Base-by-base conservation (phyloP, 2,329 filamentous ascomycete species). In the Aspergillus sojae region DNA sequence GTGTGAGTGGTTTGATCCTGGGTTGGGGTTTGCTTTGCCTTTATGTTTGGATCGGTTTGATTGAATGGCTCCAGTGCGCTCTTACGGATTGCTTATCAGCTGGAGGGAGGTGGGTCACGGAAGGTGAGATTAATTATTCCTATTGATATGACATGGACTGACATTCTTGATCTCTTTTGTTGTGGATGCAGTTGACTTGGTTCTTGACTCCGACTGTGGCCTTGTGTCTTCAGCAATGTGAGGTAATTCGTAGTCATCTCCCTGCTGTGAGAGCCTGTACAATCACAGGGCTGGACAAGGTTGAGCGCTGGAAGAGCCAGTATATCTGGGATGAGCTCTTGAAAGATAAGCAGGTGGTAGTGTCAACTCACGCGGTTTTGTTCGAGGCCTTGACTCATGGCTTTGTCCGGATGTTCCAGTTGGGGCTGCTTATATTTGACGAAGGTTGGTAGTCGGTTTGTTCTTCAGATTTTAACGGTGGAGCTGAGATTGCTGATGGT, bases 341-440 rank as follows among this genome's bases (percentile, higher is more conserved):
- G 1, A 69, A 80, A 3, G 88, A 89, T 55, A 83, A 91, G 26
- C 84, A 86, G 1, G 82, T 96, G n/a, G 86, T 96, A 5, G 84
- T 96, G 1, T 93, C 91, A 0, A 95, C 93, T 0, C 88, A 90
- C 64, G 88, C 91, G 64, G 84, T 96, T 1, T 82, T 96, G 14
- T 79, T 87, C 3, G 91, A 96, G 76, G 92, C 91, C 3, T 81
- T 96, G 46, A 81, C 78, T 1, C 91, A 95, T 77, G 91, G 84
- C 0, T 96, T 96, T 73, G 85, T 96, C 2, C 81, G 75, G 1
- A 84, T 96, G 70, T 73, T 80, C 0, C 81, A 80, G 2, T 77
- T 96, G 26, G 83, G 89, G 5, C 80, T 97, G 5, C 78, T 96
- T 19, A 84, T 96, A 0, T 91, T 96, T 69, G 93, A 97, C 71